These are phyloP conservation scores for Lindgomyces ingoldianus DNA, from an alignment of 495 filamentous ascomycete species.

Conservation along the genomic window DNA sequence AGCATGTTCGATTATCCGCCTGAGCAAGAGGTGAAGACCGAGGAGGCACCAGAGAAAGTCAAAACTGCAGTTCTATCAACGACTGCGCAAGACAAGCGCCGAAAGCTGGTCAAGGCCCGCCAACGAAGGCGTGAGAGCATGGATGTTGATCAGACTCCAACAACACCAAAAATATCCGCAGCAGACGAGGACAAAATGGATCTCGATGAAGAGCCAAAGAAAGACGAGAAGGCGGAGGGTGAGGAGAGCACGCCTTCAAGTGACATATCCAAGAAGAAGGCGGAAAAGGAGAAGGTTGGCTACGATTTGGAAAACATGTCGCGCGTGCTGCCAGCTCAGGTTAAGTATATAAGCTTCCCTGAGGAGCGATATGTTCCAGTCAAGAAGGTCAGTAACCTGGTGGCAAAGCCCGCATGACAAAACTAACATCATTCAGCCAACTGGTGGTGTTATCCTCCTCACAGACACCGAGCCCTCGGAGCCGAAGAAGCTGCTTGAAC, in stretches of 20 bases:
- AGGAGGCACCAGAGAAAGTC: constrained; percentile 90
- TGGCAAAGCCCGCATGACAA: background rate
- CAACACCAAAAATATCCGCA: constrained; percentile 59
- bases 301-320: constrained; percentile 98
- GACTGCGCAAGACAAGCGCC: constrained; percentile 92
- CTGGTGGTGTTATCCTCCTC: constrained; percentile 88
- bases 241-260: constrained; percentile 45
- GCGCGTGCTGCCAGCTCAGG: constrained; percentile 85
- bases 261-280: constrained; percentile 71
- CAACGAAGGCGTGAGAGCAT: constrained; percentile 50
- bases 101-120: constrained; percentile 63
- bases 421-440: constrained; percentile 68
- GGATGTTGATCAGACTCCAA: constrained; percentile 70
- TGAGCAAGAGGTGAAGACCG: constrained; percentile 88
- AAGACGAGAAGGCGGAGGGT: constrained; percentile 56
- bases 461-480: constrained; percentile 81
- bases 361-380: constrained; percentile 88
- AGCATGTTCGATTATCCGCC: constrained; percentile 98
- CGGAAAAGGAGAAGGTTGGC: constrained; percentile 93
- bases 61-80: constrained; percentile 96
- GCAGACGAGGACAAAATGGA: constrained; percentile 85
- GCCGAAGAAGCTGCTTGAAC: constrained; percentile 74
- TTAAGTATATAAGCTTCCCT: constrained; percentile 90
- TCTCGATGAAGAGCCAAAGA: constrained; percentile 67
- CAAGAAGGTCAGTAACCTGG: constrained; percentile 70